Evolutionary conservation across 306 rosid genomes (phyloP), one percentile per base, ranked within the genome.

Genomic region (Gastrolobium villosum): DNA sequence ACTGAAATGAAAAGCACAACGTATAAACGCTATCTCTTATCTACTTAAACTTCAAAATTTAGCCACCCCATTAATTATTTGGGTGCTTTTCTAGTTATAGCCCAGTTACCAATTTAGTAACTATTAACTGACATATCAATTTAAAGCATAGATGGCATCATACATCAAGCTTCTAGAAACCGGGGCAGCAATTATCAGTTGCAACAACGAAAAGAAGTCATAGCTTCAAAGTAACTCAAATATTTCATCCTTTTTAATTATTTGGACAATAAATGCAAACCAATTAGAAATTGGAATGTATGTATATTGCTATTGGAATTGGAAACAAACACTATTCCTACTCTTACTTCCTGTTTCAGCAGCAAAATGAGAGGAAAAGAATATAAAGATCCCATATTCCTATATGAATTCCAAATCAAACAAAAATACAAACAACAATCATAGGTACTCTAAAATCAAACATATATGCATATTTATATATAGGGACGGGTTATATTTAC

Each of bases 181-280:
- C 26, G 64, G 10, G 9, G 52, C 39, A 74, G 26, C 62, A 48
- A 55, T 36, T 39, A 76, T 49, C 34, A 64, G 80, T 49, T 64
- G 36, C 62, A 72, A n/a, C n/a, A n/a, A n/a, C 36, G 53, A 28
- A 30, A 44, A 30, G 6, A 41, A 44, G 0, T 28, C 4, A 50
- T 41, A 20, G 53, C 71, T 65, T 20, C n/a, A 14, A 6, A 64
- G 3, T 14, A 39, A 39, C 2, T 39, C 5, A 5, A n/a, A 39
- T 35, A 11, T 20, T 20, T 20, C 26, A 20, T n/a, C n/a, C n/a
- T n/a, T n/a, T n/a, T n/a, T n/a, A n/a, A n/a, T n/a, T n/a, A n/a
- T 20, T 20, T 20, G 26, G 26, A 20, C 26, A 20, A 20, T 20
- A 20, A 20, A 20, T 20, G 26, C 26, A 20, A 20, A 20, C 26